These are phyloP conservation scores for Anacardium occidentale DNA, from an alignment of 345 rosid species.

Conservation along the genomic window DNA sequence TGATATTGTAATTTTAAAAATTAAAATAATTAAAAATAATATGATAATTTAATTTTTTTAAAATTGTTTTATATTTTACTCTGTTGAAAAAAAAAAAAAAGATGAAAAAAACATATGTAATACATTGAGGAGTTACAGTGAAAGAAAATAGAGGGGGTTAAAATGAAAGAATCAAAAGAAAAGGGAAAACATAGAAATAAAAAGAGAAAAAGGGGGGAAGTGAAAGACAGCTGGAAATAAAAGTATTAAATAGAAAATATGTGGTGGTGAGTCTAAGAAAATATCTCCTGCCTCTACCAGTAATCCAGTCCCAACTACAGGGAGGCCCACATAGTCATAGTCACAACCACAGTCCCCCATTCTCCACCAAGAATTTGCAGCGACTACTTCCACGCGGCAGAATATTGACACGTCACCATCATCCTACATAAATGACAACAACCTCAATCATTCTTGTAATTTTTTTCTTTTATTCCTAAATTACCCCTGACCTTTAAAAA, in stretches of 20 bases:
- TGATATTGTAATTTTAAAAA: too few species aligned
- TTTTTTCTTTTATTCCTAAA: neutral
- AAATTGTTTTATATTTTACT: too few species aligned
- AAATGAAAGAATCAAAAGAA: neutral
- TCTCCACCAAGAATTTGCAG: conserved; percentile 26
- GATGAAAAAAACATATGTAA: too few species aligned
- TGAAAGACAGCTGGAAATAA: neutral
- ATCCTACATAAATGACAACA: neutral
- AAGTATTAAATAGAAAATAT: conserved; percentile 9
- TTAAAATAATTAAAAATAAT: too few species aligned
- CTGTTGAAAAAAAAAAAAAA: too few species aligned
- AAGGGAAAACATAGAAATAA: neutral
- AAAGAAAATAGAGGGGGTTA: neutral
- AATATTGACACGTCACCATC: conserved; percentile 5
- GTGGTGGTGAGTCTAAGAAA: conserved; percentile 11
- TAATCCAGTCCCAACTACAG: conserved; percentile 1
- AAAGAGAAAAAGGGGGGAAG: neutral
- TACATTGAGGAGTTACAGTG: too few species aligned
- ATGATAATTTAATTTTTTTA: too few species aligned
- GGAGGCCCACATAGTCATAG: neutral
- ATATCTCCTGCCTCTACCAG: conserved; percentile 8
- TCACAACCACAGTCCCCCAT: conserved; percentile 6
- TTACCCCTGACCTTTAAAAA: neutral
- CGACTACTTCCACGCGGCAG: conserved; percentile 18
- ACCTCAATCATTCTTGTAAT: neutral